Evolutionary conservation across 2,329 filamentous ascomycete species (phyloP).

Genomic region (Trichoderma sp.): DNA sequence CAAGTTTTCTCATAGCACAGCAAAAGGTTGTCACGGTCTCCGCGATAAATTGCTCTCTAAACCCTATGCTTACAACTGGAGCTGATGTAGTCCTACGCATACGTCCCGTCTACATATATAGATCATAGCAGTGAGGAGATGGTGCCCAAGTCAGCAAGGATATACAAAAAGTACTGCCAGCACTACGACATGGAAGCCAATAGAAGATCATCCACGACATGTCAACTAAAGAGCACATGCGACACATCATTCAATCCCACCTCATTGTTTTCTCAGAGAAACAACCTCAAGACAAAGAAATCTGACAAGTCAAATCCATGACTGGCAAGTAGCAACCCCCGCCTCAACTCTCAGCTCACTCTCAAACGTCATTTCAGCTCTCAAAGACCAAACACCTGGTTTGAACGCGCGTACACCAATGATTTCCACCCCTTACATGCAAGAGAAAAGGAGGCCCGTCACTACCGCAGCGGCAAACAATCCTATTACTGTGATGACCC

Average conservation of each 20-base stretch:
- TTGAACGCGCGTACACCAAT: neutral
- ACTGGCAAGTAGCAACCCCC: neutral
- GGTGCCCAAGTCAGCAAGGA: neutral
- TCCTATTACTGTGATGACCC: neutral
- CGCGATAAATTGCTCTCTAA: too few species aligned
- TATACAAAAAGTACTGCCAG: neutral
- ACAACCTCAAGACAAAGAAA: neutral
- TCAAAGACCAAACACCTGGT: neutral
- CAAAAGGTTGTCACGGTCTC: neutral
- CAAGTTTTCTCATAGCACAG: neutral
- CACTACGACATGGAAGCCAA: neutral
- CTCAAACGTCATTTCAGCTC: neutral
- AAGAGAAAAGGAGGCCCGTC: neutral
- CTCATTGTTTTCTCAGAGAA: neutral
- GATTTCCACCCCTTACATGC: neutral
- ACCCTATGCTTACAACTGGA: neutral
- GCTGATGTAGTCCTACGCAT: neutral
- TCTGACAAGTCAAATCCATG: neutral
- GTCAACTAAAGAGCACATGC: neutral
- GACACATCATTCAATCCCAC: neutral
- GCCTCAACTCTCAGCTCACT: neutral
- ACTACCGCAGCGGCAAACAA: neutral
- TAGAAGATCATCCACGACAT: neutral
- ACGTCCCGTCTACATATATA: neutral
- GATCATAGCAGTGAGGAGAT: neutral